Evolutionary conservation across 371 early-diverging fungal genomes (phyloP).

Genomic region (Coemansia sp.): DNA sequence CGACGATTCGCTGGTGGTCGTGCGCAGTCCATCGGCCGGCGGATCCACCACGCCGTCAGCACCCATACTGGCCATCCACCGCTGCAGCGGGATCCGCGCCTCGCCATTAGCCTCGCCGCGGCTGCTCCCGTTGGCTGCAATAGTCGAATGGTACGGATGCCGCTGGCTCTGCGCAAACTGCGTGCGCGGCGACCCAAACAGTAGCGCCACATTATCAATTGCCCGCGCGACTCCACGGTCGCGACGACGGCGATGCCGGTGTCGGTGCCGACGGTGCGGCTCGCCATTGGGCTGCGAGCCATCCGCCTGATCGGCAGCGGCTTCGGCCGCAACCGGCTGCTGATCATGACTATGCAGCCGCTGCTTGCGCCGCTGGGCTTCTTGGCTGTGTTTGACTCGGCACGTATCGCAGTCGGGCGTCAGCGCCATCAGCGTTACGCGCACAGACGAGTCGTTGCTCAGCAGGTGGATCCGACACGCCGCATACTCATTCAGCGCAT

Average conservation of each 20-base stretch:
- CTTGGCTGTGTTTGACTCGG: slow-evolving; percentile 12
- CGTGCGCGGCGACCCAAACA: slow-evolving; percentile 18
- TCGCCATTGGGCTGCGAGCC: slow-evolving; percentile 1
- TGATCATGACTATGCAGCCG: slow-evolving; percentile 29
- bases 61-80: slow-evolving; percentile 43
- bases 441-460: slow-evolving; percentile 39
- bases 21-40: slow-evolving; percentile 22
- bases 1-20: neutral
- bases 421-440: slow-evolving; percentile 45
- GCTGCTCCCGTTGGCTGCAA: neutral
- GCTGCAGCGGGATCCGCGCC: slow-evolving; percentile 14
- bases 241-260: slow-evolving; percentile 10
- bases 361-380: slow-evolving; percentile 29
- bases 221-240: neutral
- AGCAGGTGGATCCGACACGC: slow-evolving; percentile 31
- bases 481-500: slow-evolving; percentile 37
- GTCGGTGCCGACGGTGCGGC: slow-evolving; percentile 13
- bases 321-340: neutral
- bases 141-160: slow-evolving; percentile 13
- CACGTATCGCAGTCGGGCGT: slow-evolving; percentile 45
- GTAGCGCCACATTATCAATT: slow-evolving; percentile 26
- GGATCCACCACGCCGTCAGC: slow-evolving; percentile 23
- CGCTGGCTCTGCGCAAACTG: slow-evolving; percentile 1
- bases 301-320: neutral
- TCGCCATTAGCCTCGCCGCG: neutral